phyloP scores from a whole-genome alignment of 129 eudicot species.

The Helianthus tuberosus region DNA sequence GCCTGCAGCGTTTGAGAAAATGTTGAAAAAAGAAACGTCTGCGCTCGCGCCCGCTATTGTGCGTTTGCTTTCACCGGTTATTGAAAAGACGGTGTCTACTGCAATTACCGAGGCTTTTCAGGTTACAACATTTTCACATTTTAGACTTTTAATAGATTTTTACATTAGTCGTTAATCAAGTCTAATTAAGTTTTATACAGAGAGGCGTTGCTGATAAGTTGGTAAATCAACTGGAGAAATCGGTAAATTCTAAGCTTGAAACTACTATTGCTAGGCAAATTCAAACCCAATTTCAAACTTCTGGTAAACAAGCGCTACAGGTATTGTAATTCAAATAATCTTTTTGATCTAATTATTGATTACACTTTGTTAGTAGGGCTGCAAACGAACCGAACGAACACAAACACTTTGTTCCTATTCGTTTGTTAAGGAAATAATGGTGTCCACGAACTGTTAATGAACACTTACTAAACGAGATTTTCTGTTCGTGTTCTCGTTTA shows the following conservation, averaged over 20 bases:
- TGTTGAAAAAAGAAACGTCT: conserved; percentile 78
- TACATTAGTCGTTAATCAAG: not conserved
- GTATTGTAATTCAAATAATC: conserved; percentile 29
- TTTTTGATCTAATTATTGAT: not conserved
- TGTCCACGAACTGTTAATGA: no score
- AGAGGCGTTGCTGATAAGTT: conserved; percentile 94
- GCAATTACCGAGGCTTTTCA: conserved; percentile 81
- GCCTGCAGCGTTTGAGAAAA: conserved; percentile 61
- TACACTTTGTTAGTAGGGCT: not conserved
- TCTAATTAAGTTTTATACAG: conserved; percentile 47
- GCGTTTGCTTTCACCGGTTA: conserved; percentile 60
- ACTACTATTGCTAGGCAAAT: conserved; percentile 85
- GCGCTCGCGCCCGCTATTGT: conserved; percentile 68
- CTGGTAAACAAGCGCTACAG: conserved; percentile 99
- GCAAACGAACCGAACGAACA: no score
- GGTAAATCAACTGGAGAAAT: conserved; percentile 86
- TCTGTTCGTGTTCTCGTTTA: no score
- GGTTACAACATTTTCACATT: conserved; percentile 44
- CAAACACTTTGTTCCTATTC: no score
- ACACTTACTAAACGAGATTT: no score
- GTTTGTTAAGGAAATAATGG: no score
- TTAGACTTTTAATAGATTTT: not conserved
- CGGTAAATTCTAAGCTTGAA: conserved; percentile 84
- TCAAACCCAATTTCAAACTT: conserved; percentile 91
- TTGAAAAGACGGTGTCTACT: conserved; percentile 74